Conservation (phyloP, 2,329 filamentous ascomycete genomes). For the Apiospora pterosperma region DNA sequence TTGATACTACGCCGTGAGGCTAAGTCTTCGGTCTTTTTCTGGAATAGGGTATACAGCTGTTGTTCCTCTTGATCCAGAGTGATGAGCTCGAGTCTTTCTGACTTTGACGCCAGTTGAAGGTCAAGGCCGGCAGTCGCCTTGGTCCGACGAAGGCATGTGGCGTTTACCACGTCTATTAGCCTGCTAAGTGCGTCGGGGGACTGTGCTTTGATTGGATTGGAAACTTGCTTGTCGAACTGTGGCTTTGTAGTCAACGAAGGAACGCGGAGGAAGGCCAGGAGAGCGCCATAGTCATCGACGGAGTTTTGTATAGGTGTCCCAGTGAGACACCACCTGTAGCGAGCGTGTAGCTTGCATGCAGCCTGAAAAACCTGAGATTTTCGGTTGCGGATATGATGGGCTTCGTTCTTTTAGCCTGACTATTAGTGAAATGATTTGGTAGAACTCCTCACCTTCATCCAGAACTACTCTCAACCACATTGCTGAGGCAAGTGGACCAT, state of each 20-base stretch:
- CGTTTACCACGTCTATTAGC: slow-evolving; percentile 20
- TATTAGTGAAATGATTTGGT: neutral
- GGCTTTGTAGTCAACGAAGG: slow-evolving; percentile 11
- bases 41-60: slow-evolving; percentile 20
- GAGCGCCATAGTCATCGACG: slow-evolving; percentile 34
- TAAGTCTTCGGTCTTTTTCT: slow-evolving; percentile 1
- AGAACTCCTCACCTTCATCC: slow-evolving; percentile 32
- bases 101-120: slow-evolving; percentile 14
- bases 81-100: slow-evolving; percentile 11
- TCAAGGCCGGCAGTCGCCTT: slow-evolving; percentile 13
- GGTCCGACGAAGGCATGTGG: slow-evolving; percentile 26
- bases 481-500: slow-evolving; percentile 10
- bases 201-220: slow-evolving; percentile 17
- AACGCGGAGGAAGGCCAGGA: slow-evolving; percentile 31
- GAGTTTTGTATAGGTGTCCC: slow-evolving; percentile 39
- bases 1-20: no score
- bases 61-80: slow-evolving; percentile 6
- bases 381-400: slow-evolving; percentile 33
- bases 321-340: slow-evolving; percentile 35
- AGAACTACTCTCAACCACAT: slow-evolving; percentile 32
- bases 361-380: slow-evolving; percentile 26
- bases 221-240: slow-evolving; percentile 14
- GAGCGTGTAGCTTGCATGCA: slow-evolving; percentile 20
- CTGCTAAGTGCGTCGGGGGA: slow-evolving; percentile 12
- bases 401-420: slow-evolving; percentile 15